Evolutionary conservation across 2,329 filamentous ascomycete species (phyloP).

Genomic region (Xylaria sp.): DNA sequence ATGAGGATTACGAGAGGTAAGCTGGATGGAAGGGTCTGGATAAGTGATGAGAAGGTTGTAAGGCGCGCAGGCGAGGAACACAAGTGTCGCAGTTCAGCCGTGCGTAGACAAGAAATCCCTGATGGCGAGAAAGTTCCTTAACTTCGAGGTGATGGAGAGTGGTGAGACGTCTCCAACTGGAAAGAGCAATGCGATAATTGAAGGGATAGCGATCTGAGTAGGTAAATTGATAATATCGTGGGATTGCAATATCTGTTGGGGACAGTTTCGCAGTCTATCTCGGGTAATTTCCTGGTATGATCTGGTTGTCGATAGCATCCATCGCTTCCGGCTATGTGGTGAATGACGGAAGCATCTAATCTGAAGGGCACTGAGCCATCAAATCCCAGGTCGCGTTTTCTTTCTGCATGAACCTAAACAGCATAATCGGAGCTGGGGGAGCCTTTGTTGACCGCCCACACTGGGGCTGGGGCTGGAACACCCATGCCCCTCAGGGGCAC

Average conservation of each 20-base stretch:
- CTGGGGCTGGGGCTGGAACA: not conserved
- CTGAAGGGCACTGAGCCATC: no score
- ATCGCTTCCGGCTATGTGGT: slow-evolving; percentile 14
- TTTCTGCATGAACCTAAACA: not conserved
- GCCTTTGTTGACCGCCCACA: not conserved
- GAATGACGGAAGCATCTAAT: slow-evolving; percentile 24
- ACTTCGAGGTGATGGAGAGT: not conserved
- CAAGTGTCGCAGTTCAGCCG: not conserved
- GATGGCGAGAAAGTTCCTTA: not conserved
- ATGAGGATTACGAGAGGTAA: not conserved
- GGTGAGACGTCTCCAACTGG: not conserved
- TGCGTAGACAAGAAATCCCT: not conserved
- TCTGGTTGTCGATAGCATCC: slow-evolving; percentile 9
- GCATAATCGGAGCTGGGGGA: not conserved
- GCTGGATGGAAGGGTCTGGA: not conserved
- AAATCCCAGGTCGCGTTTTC: no score
- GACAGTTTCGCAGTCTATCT: not conserved
- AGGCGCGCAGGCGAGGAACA: not conserved
- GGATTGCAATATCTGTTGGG: not conserved
- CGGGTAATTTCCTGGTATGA: slow-evolving; percentile 9
- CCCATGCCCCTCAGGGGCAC: not conserved
- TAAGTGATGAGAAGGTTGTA: not conserved
- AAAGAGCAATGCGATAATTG: not conserved
- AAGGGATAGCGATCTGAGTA: not conserved
- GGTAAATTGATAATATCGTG: not conserved